Base-by-base conservation (phyloP, 2,329 filamentous ascomycete species). In the Alternaria rosae region DNA sequence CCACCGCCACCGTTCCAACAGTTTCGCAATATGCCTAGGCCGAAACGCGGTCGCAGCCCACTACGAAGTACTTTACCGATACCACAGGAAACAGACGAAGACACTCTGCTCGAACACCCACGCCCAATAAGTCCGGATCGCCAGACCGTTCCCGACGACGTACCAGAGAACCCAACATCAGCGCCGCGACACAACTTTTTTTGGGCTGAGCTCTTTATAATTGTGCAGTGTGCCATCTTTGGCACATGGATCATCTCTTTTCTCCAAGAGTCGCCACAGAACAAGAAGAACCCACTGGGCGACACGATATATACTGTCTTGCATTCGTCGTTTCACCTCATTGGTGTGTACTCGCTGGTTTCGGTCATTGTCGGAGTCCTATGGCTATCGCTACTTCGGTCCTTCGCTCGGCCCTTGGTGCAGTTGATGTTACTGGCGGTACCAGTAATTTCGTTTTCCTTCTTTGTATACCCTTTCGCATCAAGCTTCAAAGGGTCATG, bases 281-380 rank as follows among this genome's bases (percentile, higher is more conserved):
- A 82, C 55, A 85, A 85, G 57, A 91, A 91, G 74, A 86, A 86
- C 62, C 90, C 91, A 1, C 87, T 96, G 59, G 94, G 94, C 13
- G 95, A 99, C 78, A 97, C 94, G 1, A 93, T 99, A 61, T 99
- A 99, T 79, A 93, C 91, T 13, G 93, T 92, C 5, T 82, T 99
- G 35, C 90, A 92, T 70, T 89, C 89, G 53, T 97, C 94, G 0
- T 95, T 96, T 73, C 90, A 95, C 74, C 90, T 98, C 68, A 88
- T 99, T 43, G 92, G 92, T 2, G 88, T 95, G 54, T 96, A 98
- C 80, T 98, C 95, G 1, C 79, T 98, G 17, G 90, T 97, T n/a
- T 91, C 95, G 1, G 84, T 97, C 41, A 83, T 96, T 35, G 92
- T 98, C 20, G 94, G 94, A 2, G 84, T 97, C 35, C 80, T 97